A percentile compares a stretch with the other conserved stretches of the same genome.
phyloP scores from a whole-genome alignment of 2,329 filamentous ascomycete species.

The Pseudocercospora musae region DNA sequence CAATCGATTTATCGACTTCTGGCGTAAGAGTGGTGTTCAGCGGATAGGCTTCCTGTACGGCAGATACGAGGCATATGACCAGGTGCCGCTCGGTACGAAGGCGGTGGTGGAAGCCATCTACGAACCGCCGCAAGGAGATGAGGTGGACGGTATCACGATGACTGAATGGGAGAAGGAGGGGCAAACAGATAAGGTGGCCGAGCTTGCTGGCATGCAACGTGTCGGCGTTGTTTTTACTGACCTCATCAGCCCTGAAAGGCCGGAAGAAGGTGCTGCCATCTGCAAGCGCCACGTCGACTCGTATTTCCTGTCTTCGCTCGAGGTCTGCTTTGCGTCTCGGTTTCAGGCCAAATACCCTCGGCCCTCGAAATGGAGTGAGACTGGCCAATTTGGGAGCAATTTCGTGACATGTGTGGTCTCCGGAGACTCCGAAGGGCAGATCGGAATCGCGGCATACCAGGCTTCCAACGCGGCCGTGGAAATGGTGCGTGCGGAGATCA shows the following conservation, averaged over 20 bases:
- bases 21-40: constrained; percentile 81
- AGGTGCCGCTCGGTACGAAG: constrained; percentile 91
- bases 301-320: constrained; percentile 87
- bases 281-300: constrained; percentile 97
- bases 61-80: constrained; percentile 82
- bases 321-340: constrained; percentile 83
- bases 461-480: constrained; percentile 93
- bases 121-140: constrained; percentile 86
- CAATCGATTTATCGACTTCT: constrained; percentile 86
- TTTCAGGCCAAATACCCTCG: constrained; percentile 87
- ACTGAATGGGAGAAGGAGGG: constrained; percentile 81
- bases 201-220: constrained; percentile 77
- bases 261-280: constrained; percentile 72
- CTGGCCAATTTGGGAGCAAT: constrained; percentile 87
- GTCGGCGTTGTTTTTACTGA: constrained; percentile 96
- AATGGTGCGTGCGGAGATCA: constrained; percentile 92
- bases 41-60: constrained; percentile 89
- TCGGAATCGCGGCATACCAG: constrained; percentile 87
- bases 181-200: constrained; percentile 75
- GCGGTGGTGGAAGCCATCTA: constrained; percentile 96
- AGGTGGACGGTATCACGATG: constrained; percentile 82
- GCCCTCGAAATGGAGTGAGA: constrained; percentile 94
- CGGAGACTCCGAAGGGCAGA: constrained; percentile 85
- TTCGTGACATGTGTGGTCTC: constrained; percentile 96
- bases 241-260: constrained; percentile 66